These are phyloP conservation scores for Phytophthora pistaciae DNA, from an alignment of 352 stramenopile species.

Conservation along the genomic window DNA sequence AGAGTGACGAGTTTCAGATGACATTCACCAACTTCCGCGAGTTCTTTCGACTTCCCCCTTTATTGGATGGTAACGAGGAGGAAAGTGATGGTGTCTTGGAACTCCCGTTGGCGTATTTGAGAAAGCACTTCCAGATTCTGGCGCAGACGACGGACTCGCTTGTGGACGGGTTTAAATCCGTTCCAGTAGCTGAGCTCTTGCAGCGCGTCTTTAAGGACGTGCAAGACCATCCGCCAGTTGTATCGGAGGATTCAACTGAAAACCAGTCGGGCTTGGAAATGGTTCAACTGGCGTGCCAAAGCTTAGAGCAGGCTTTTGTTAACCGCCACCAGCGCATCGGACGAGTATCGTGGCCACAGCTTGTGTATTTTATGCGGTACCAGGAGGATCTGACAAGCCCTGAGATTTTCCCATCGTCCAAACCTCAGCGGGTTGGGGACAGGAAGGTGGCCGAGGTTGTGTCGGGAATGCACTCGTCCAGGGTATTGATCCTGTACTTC, in stretches of 20 bases:
- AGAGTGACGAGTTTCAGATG: slow-evolving; percentile 21
- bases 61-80: neutral
- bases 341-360: slow-evolving; percentile 25
- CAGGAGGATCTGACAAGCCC: slow-evolving; percentile 12
- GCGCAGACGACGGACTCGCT: neutral
- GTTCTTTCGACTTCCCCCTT: slow-evolving; percentile 16
- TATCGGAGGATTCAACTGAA: slow-evolving; percentile 13
- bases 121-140: slow-evolving; percentile 20
- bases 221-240: slow-evolving; percentile 12
- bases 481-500: slow-evolving; percentile 25
- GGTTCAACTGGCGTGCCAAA: slow-evolving; percentile 2
- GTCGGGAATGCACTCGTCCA: slow-evolving; percentile 9
- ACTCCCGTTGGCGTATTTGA: slow-evolving; percentile 21
- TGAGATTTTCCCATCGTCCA: slow-evolving; percentile 18
- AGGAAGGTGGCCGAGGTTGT: slow-evolving; percentile 29
- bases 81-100: slow-evolving; percentile 5
- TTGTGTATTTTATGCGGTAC: slow-evolving; percentile 31
- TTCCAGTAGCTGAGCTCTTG: slow-evolving; percentile 10
- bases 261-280: slow-evolving; percentile 10
- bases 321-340: neutral
- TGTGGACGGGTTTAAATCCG: slow-evolving; percentile 18
- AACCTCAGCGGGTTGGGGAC: neutral
- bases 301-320: slow-evolving; percentile 13
- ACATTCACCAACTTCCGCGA: slow-evolving; percentile 9
- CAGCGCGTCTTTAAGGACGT: slow-evolving; percentile 18